Percentiles rank a stretch among this genome's conserved stretches.
Conservation (phyloP, 2,329 filamentous ascomycete species). For the Sarocladium kiliense region DNA sequence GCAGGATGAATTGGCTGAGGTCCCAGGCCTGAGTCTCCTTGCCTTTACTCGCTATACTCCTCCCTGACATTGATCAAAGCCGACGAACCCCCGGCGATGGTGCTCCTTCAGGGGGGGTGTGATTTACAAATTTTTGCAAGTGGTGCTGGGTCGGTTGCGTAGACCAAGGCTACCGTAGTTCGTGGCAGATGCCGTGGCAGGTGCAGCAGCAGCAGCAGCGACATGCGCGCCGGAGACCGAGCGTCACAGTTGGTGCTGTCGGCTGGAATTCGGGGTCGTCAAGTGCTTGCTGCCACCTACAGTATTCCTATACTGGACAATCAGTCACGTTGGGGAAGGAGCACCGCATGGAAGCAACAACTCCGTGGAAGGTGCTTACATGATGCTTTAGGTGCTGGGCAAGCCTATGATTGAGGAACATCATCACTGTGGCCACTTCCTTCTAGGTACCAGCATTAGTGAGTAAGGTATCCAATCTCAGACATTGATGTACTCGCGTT, state of each 20-base stretch:
- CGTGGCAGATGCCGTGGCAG: neutral
- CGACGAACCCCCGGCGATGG: neutral
- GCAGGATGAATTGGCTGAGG: neutral
- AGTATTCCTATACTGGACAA: no score
- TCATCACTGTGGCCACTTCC: no score
- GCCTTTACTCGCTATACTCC: slow-evolving; percentile 1
- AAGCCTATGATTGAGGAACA: no score
- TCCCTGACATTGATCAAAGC: neutral
- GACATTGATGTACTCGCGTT: no score
- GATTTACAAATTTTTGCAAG: neutral
- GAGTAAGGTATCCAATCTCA: no score
- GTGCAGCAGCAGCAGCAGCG: neutral
- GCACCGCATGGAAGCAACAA: no score
- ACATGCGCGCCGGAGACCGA: neutral
- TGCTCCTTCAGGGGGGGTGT: neutral
- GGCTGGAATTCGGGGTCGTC: neutral
- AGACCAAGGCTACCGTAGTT: no score
- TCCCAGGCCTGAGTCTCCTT: neutral
- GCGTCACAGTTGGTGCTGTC: neutral
- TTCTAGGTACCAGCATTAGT: no score
- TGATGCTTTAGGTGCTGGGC: no score
- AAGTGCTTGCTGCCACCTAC: neutral
- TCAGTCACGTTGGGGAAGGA: no score
- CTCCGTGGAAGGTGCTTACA: no score
- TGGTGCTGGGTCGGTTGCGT: neutral